Base-by-base conservation (phyloP, 371 early-diverging fungal species). In the Mucor saturninus region DNA sequence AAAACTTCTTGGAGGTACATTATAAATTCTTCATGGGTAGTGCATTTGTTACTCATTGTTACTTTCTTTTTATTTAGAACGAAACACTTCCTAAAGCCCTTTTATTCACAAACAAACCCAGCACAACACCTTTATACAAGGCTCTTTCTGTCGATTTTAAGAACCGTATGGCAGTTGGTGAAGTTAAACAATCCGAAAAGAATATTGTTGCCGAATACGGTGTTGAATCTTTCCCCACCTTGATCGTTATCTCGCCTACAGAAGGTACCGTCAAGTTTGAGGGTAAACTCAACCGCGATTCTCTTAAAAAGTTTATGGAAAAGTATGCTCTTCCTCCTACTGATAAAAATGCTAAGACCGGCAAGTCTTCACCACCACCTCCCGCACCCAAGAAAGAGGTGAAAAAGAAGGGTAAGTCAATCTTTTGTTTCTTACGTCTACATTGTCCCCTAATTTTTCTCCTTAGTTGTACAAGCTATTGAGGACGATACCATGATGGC, bases 91-190 rank as follows among this genome's bases (percentile, higher is more conserved):
- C 81, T 10, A 85, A 94, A 76, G 87, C 87, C 5, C 61, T 97
- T 2, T 74, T 96, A 32, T 90, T 94, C 55, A 91, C 94, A 0
- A 78, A 88, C 50, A 94, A 94, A 59, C 50, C 83, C 14, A 74
- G 77, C 2, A 86, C 92, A 1, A 86, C 95, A 15, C 84, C 90
- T 38, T 81, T 97, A 52, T 91, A 91, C 80, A 95, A 94, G 72
- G 92, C 93, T 21, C 64, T 97, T 8, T 91, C 95, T 4, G 83
- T 90, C 30, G 91, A 91, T 53, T 91, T 87, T 70, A 70, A 83
- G 51, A 79, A 84, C 56, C 84, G 86, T 31, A 72, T 95, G 72
- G 46, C 82, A 40, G 79, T 95, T 40, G 96, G 91, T 3, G 90
- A 91, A 62, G 89, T 92, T 4, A 80, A 84, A 42, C 71, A 81